Base-by-base conservation (phyloP, 2,329 filamentous ascomycete species). In the Aspergillus quadricinctus region DNA sequence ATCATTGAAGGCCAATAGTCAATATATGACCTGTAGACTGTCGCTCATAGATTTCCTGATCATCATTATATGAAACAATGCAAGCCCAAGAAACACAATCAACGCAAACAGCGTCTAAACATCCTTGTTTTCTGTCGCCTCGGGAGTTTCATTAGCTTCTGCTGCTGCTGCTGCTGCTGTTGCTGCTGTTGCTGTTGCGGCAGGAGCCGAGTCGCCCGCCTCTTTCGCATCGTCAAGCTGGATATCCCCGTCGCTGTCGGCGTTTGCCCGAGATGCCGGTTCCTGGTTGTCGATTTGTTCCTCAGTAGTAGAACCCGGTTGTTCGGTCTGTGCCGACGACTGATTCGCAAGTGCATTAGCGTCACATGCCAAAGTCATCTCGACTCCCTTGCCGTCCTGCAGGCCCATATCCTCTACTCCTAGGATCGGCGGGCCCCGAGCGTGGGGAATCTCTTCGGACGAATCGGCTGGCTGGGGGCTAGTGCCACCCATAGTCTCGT, bases 381-480 rank as follows among this genome's bases (percentile, higher is more conserved):
- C 67, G n/a, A 78, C 67, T 2, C 75, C 75, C 55, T 74, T 74
- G n/a, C 77, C 77, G 53, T 74, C 77, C 73, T 90, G 92, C 9
- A 89, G 86, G 0, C 94, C 94, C 62, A 90, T 88, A 69, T 99
- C 94, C 64, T 90, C 86, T 57, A 92, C 85, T 4, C 92, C 93
- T 51, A 97, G 88, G 64, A 90, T 82, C 29, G 90, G 85, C 0
- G 94, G 94, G 0, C 93, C 93, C 43, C 91, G 83, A 0, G 89
- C 91, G 73, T 96, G 91, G 4, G 92, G 90, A 2, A 76, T 67
- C 52, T 85, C 80, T 57, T 90, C 87, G 7, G 83, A 81, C 6
- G 83, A 80, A 17, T 83, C 81, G 29, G 77, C 73, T 40, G 77
- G 73, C 54, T 65, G 58, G 17, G 57, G 70, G 49, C 19, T 55